Conservation (phyloP, 2,329 filamentous ascomycete species). For the Colletotrichum sansevieriae region DNA sequence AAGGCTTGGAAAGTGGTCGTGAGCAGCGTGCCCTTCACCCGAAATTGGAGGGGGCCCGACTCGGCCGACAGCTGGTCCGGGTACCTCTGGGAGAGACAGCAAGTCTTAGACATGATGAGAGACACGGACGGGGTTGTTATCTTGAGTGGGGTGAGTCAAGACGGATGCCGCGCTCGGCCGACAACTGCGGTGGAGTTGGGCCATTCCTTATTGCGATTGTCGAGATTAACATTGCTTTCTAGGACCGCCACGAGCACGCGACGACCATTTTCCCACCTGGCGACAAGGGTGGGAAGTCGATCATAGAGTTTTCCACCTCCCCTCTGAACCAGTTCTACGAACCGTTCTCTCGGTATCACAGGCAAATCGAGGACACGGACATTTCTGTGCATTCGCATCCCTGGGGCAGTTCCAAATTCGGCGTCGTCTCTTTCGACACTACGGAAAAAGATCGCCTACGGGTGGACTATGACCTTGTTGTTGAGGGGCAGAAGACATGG, state of each 20-base stretch:
- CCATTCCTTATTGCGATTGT: constrained; percentile 24
- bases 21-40: constrained; percentile 76
- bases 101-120: constrained; percentile 75
- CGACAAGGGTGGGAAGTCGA: constrained; percentile 54
- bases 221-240: constrained; percentile 17
- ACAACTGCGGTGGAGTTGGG: constrained; percentile 8
- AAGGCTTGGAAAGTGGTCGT: constrained; percentile 74
- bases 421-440: constrained; percentile 25
- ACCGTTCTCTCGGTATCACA: constrained; percentile 70
- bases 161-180: background rate
- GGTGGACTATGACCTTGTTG: constrained; percentile 30
- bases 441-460: background rate
- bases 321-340: constrained; percentile 79
- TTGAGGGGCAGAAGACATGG: constrained; percentile 26
- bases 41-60: constrained; percentile 74
- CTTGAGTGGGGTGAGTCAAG: constrained; percentile 65
- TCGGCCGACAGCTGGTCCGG: constrained; percentile 75
- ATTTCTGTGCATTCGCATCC: constrained; percentile 34
- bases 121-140: constrained; percentile 72
- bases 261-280: constrained; percentile 61
- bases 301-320: constrained; percentile 76
- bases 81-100: constrained; percentile 71
- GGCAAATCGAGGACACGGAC: constrained; percentile 61
- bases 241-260: constrained; percentile 75
- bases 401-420: constrained; percentile 34